A percentile compares a stretch with the other conserved stretches of the same genome.
Evolutionary conservation across 2,329 filamentous ascomycete genomes (phyloP).

Genomic region (Phaeophleospora eucalypticola): DNA sequence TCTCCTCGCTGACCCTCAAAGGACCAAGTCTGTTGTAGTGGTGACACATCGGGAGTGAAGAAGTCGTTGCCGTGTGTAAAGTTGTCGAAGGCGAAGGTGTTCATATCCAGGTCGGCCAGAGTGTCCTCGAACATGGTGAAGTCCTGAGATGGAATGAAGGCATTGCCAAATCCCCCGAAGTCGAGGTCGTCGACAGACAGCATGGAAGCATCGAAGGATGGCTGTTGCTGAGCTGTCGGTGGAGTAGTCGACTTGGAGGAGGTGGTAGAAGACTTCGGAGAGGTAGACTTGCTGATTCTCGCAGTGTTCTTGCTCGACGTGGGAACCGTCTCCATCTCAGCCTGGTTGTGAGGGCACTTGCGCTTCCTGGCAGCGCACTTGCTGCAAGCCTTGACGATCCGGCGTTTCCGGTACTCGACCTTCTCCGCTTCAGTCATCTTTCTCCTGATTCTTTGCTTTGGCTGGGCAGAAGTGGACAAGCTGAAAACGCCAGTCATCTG

Average conservation of each 20-base stretch:
- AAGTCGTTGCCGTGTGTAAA: conserved; percentile 11
- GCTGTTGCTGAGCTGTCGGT: conserved; percentile 1
- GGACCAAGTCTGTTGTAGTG: conserved; percentile 5
- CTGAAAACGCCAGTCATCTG: conserved; percentile 38
- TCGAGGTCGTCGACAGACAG: not conserved
- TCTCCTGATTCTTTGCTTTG: conserved; percentile 32
- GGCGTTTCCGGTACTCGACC: conserved; percentile 36
- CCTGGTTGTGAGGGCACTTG: conserved; percentile 33
- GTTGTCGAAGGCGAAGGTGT: conserved; percentile 15
- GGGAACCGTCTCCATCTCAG: conserved; percentile 26
- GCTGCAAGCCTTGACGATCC: conserved; percentile 36
- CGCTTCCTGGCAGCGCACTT: conserved; percentile 35
- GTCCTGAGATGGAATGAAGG: conserved; percentile 25
- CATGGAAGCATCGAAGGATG: conserved; percentile 2
- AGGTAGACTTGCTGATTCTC: conserved; percentile 7
- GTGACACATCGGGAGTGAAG: conserved; percentile 13
- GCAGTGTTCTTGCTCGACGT: conserved; percentile 9
- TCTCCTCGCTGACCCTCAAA: conserved; percentile 2
- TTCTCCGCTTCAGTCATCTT: conserved; percentile 39
- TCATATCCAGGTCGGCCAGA: conserved; percentile 18
- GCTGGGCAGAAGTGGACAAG: conserved; percentile 30
- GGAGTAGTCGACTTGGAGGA: conserved; percentile 3
- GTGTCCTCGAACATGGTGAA: conserved; percentile 27
- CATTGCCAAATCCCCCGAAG: conserved; percentile 7
- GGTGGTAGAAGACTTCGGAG: not conserved